A percentile compares a stretch with the other conserved stretches of the same genome.
These are phyloP conservation scores for Phialophora chinensis DNA, from an alignment of 2,329 filamentous ascomycete genomes.

Conservation along the genomic window DNA sequence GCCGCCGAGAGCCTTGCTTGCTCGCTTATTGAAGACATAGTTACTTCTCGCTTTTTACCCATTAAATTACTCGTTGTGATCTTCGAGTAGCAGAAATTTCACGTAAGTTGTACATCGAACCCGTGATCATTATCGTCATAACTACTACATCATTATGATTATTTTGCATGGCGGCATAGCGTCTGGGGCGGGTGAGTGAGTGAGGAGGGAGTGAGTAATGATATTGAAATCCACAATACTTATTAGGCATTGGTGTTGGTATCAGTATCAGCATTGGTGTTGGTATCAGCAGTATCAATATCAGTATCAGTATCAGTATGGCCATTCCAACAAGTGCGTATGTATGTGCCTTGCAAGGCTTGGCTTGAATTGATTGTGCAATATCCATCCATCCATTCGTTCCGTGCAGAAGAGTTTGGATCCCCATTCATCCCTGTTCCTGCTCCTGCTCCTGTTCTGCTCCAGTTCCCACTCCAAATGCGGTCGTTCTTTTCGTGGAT, in stretches of 20 bases:
- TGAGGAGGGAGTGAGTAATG: too few relatives aligned
- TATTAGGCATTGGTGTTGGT: too few relatives aligned
- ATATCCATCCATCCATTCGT: background rate
- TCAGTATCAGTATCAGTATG: background rate
- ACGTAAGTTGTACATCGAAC: too few relatives aligned
- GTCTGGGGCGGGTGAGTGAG: too few relatives aligned
- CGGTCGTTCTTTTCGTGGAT: conserved; percentile 24
- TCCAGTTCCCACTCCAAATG: conserved; percentile 4
- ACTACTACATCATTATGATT: too few relatives aligned
- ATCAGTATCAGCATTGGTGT: too few relatives aligned
- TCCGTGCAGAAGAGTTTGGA: background rate
- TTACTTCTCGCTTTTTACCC: background rate
- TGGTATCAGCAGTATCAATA: background rate
- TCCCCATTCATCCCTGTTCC: background rate
- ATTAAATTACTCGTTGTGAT: too few relatives aligned
- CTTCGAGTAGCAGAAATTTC: too few relatives aligned
- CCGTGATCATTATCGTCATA: too few relatives aligned
- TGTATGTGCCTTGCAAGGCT: background rate
- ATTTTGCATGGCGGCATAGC: too few relatives aligned
- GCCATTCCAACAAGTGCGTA: background rate
- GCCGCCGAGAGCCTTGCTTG: background rate
- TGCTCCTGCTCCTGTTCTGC: background rate
- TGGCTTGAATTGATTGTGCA: background rate
- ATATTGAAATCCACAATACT: too few relatives aligned
- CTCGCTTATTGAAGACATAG: background rate